Base-by-base conservation (phyloP, 257 asterid genomes). In the Solanum tacnaense region DNA sequence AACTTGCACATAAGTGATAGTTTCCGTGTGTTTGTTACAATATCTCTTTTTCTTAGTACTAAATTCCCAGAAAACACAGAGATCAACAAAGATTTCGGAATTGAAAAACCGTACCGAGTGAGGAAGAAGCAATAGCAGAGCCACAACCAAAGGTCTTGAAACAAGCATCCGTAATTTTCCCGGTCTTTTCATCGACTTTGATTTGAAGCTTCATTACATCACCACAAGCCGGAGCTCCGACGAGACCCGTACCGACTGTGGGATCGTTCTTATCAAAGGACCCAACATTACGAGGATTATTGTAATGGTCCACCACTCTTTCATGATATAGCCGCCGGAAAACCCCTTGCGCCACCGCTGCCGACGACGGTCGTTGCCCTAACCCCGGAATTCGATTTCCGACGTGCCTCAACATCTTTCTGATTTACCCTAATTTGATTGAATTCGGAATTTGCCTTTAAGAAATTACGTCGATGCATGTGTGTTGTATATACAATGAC, bases 181-280 rank as follows among this genome's bases (percentile, higher is more conserved):
- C 99, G 27, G 91, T 93, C 88, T 91, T 86, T 5, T 94, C 96
- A 74, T 96, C 99, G 74, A 96, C 98, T 90, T 89, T 94, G 73
- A 96, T 95, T 88, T 96, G 98, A 84, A 96, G 89, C 86, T 96
- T 96, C 98, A 95, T 96, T 83, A 96, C 99, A 87, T 96, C 99
- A 9, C 99, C 99, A 56, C 99, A 96, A 9, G 99, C 99, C 38
- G 98, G 99, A 3, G 99, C 99, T 8, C 98, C 98, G 34, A 96
- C 98, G 29, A 96, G 95, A 7, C 98, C 99, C 72, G 98, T 95
- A 25, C 99, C 98, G 23, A 95, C 98, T 35, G 88, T 38, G 1
- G 97, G 94, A 52, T 96, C 98, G 89, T 85, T 94, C 92, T 95
- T 95, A 73, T 95, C 98, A 90, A 95, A 96, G 7, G 99, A 92